These are phyloP conservation scores for Primulina eburnea DNA, from an alignment of 257 asterid genomes.

Conservation along the genomic window DNA sequence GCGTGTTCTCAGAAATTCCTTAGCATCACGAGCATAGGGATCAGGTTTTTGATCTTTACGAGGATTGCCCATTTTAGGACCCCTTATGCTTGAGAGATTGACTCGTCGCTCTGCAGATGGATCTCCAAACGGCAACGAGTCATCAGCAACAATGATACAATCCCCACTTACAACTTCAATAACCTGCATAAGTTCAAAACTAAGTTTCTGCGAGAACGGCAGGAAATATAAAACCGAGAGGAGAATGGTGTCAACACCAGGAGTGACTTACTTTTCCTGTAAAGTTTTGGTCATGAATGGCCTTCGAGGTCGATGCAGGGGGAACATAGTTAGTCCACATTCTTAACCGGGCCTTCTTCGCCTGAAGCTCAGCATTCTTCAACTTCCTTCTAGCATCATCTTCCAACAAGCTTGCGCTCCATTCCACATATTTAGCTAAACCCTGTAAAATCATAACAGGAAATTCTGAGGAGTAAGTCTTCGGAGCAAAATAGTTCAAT, in stretches of 20 bases:
- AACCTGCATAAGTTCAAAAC: slow-evolving; percentile 50
- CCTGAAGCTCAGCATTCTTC: slow-evolving; percentile 85
- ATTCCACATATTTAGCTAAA: slow-evolving; percentile 77
- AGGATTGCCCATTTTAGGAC: slow-evolving; percentile 95
- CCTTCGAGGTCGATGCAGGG: slow-evolving; percentile 84
- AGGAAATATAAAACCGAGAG: not conserved
- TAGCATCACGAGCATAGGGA: slow-evolving; percentile 94
- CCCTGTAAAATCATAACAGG: slow-evolving; percentile 47
- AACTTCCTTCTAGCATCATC: slow-evolving; percentile 66
- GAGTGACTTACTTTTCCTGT: slow-evolving; percentile 67
- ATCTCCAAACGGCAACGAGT: slow-evolving; percentile 84
- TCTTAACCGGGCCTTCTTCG: slow-evolving; percentile 71
- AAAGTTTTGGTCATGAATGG: slow-evolving; percentile 93
- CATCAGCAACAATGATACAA: slow-evolving; percentile 86
- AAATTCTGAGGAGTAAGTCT: slow-evolving; percentile 15
- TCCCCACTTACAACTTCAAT: slow-evolving; percentile 93
- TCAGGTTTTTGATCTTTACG: slow-evolving; percentile 93
- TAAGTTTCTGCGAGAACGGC: slow-evolving; percentile 13
- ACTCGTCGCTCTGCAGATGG: slow-evolving; percentile 94
- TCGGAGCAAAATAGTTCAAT: not conserved
- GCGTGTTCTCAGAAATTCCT: slow-evolving; percentile 90
- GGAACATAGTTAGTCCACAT: slow-evolving; percentile 88
- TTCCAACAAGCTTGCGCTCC: slow-evolving; percentile 88
- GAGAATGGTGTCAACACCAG: not conserved
- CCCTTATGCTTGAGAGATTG: slow-evolving; percentile 92